Base-by-base conservation (phyloP, 1,139 yeast genomes). In the Spathaspora sp. region DNA sequence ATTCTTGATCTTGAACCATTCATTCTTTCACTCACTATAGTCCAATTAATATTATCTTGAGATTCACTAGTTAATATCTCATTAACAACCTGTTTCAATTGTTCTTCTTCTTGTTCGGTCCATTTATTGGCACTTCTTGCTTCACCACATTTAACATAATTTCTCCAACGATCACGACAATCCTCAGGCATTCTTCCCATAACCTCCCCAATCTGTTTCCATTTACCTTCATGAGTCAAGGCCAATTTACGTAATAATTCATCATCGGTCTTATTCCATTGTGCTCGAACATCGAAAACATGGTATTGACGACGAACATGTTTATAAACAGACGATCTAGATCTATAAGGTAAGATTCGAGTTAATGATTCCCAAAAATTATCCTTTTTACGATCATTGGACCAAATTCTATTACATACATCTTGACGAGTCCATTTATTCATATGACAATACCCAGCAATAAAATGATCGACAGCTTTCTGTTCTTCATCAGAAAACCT, bases 151-250 rank as follows among this genome's bases (percentile, higher is more conserved):
- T 90, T 90, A 51, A 90, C 86, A 60, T 91, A 91, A 64, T 91
- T 91, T 64, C 98, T 78, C 96, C 96, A 91, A 53, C 98, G 76
- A 62, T 91, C 98, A 54, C 98, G 78, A 63, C 97, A 90, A 67
- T 91, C 98, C 59, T 91, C 98, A 0, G 98, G 97, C 98, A 91
- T 91, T 58, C 98, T 78, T 10, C 89, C 89, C 81, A 90, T 72
- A 7, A 74, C 67, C 46, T 77, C 77, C 2, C 97, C 97, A 51
- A 90, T 86, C 39, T 76, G 75, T 55, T 88, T 87, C 97, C 97
- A 90, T 58, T 86, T 89, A 11, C 93, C 89, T 48, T 84, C 88
- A 53, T 82, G 80, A 34, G 82, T 81, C 7, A 76, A 67, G 4
- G 89, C 88, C 45, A 89, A 70, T 47, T 75, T 76, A 1, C 82